Base-by-base conservation (phyloP, 108 stramenopile genomes). In the Mediolabrus comicus region DNA sequence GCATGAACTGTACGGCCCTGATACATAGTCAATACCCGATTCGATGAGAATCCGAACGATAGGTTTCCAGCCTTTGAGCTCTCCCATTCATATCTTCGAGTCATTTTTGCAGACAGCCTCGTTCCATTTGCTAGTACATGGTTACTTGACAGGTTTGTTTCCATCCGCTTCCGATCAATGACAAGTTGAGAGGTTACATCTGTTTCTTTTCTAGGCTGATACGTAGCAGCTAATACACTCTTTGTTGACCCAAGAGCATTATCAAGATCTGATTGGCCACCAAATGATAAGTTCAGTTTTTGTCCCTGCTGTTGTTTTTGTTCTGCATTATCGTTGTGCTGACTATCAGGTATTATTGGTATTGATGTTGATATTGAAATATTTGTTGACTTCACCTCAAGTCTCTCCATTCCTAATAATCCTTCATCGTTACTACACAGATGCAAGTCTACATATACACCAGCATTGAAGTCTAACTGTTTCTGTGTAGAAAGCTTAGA, bases 161-260 rank as follows among this genome's bases (percentile, higher is more conserved):
- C 75, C 14, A 76, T 22, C 36, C 61, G 73, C 27, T 76, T 69
- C 14, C 62, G 22, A n/a, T 67, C 75, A n/a, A 76, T 35, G 3
- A 38, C 27, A 3, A 79, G 22, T 17, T 79, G 74, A 8, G 71
- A 64, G 7, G 69, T 39, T 10, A 84, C 41, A 58, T 53, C 36
- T 3, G 79, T 84, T 24, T 76, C 49, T 27, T 54, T 22, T 10
- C 39, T 34, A 25, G 83, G 79, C 64, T 64, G 28, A 38, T 84
- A 81, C 13, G 43, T 46, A 49, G 76, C 56, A 11, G 66, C 58
- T 0, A 84, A 16, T 0, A 52, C 19, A 11, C 71, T 71, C 22
- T 39, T 33, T 7, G 71, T 65, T 1, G 63, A 55, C 6, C 61
- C 79, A 32, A 59, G 24, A 14, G 79, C 79, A 16, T 81, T 71